Percentiles rank a stretch among this genome's conserved stretches.
phyloP scores from a whole-genome alignment of 202 grass and related monocot species.

The Hordeum pubiflorum region DNA sequence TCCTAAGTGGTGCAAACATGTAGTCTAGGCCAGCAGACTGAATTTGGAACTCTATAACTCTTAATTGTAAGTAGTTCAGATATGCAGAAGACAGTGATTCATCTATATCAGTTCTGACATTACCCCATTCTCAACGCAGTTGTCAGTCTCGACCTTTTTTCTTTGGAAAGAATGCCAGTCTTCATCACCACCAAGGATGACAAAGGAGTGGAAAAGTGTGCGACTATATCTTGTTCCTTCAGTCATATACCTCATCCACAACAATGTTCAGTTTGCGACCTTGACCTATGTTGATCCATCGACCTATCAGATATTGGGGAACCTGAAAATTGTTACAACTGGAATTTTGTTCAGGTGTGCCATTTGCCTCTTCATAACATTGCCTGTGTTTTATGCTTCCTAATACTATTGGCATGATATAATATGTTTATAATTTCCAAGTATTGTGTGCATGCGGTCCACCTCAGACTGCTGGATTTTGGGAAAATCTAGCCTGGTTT shows the following conservation, averaged over 20 bases:
- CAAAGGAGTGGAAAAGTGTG: constrained; percentile 81
- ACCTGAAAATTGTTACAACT: constrained; percentile 93
- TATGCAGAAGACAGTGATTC: neutral
- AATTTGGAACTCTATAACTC: neutral
- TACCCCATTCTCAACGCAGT: constrained; percentile 34
- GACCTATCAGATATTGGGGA: constrained; percentile 98
- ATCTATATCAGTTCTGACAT: constrained; percentile 5
- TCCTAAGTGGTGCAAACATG: neutral
- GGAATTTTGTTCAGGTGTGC: constrained; percentile 84
- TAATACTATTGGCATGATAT: neutral
- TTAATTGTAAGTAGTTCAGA: neutral
- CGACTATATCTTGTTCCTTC: constrained; percentile 78
- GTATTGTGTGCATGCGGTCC: neutral
- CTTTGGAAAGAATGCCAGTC: constrained; percentile 79
- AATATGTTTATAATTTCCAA: neutral
- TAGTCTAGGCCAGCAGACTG: neutral
- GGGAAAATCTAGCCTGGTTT: neutral
- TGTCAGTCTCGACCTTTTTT: constrained; percentile 64
- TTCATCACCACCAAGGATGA: constrained; percentile 67
- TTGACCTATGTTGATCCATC: constrained; percentile 91
- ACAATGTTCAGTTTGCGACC: constrained; percentile 90
- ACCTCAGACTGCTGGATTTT: neutral
- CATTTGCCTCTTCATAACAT: neutral
- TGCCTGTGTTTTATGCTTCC: neutral
- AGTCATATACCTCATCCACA: constrained; percentile 89